Base-by-base conservation (phyloP, 2,329 filamentous ascomycete genomes). In the Sclerotinia glacialis region DNA sequence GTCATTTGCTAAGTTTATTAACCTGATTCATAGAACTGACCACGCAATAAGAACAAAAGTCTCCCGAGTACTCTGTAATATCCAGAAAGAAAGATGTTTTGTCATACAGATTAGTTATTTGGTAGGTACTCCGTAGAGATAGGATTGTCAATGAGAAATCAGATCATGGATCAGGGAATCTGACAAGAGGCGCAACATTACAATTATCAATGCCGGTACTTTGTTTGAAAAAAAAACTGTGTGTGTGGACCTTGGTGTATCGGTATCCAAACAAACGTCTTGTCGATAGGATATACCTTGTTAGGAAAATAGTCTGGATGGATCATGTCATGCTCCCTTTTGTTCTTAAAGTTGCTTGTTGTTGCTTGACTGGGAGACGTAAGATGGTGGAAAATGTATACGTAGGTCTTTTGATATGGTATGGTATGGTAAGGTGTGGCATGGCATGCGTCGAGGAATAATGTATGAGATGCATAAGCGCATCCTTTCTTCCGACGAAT, bases 121-220 rank as follows among this genome's bases (percentile, higher is more conserved):
- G n/a, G n/a, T n/a, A n/a, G n/a, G 34, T n/a, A 31, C 3, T n/a
- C 12, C n/a, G 31, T 6, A 37, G 37, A 54, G 18, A 11, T 16
- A 18, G 26, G 44, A 60, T 60, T 9, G 26, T 18, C 23, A 42
- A 49, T 11, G 12, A 23, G 28, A 47, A 47, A 60, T 49, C 31
- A 60, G 7, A 60, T 37, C 42, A 60, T 47, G 56, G 28, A 60
- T 60, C 56, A 60, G 21, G 56, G 42, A 18, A 37, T 60, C 14
- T 46, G 54, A 58, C 40, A 7, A 54, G 2, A 31, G 55, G 46
- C 9, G 9, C 40, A 59, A 46, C 55, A 28, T 31, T 31, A 58
- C 11, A 14, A 12, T 7, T 6, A 23, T 34, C 7, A 49, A 49
- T 26, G 28, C 21, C 14, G 21, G 28, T 7, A 60, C 31, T 12